Evolutionary conservation across 768 basidiomycete genomes (phyloP), one percentile per base, ranked within the genome.

Genomic region (Termitomyces sp.): DNA sequence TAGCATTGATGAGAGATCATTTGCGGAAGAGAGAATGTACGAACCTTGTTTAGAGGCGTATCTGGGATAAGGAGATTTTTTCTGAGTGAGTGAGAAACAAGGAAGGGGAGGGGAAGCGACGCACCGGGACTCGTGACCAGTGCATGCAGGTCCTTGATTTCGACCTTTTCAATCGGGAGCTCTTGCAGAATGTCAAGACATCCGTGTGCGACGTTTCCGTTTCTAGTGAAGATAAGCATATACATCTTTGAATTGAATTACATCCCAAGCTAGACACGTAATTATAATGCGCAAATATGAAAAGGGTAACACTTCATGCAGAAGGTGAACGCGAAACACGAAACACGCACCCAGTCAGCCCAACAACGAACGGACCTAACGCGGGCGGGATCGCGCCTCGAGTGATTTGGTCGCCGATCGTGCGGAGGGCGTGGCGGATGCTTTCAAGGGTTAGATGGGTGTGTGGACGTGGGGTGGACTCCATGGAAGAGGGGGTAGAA

Each of bases 201-300:
- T 8, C 94, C 94, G 59, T 84, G 73, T 0, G 92, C 78, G 0
- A 97, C 94, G 51, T 93, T 90, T 12, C 94, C 94, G 2, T 74
- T 81, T 11, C 92, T 93, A 44, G 30, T 22, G 45, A 45, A 32
- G 34, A 32, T 46, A 1, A 49, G 40, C 9, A 37, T 6, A 12
- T 3, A 32, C 9, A 12, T 12, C 26, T 28, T 28, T 28, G 26
- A 28, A 28, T 28, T 28, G 28, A 28, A 28, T 28, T 0, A 28
- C 28, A 7, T 28, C 7, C 28, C 28, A 28, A 28, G 28, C 28
- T 28, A 5, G 7, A 28, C 28, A 7, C 28, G 28, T 28, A 3
- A 28, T 28, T n/a, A n/a, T n/a, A n/a, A n/a, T n/a, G n/a, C n/a
- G 7, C 28, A 28, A 28, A 28, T 28, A 7, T 7, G 28, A 28